Evolutionary conservation across 352 stramenopile species (phyloP), one percentile per base, ranked within the genome.

Genomic region (Poterioochromonas sp.): DNA sequence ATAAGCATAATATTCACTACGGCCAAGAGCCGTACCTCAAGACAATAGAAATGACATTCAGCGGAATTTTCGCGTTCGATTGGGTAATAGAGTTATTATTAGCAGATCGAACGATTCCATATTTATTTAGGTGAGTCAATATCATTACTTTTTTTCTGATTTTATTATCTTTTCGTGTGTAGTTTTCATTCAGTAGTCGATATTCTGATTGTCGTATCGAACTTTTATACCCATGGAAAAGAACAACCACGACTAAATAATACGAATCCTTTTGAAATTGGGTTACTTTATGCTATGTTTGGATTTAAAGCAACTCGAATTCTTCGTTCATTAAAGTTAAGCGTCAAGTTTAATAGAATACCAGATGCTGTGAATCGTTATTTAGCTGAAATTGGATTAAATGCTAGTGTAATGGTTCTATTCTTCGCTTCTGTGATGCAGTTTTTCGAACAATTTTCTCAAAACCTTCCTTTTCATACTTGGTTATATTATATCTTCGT

Each of bases 131-230:
- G 62, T 71, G 26, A 65, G 5, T 35, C 32, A 71, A 71, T 18
- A 65, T 11, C 26, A 65, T 65, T 65, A 29, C 54, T 32, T 15
- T 35, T 39, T 15, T 15, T 65, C n/a, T 15, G 26, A 39, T 39
- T 32, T 65, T 65, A 18, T 54, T 58, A 29, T 34, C 5, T 26
- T 69, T 76, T 18, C 3, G 76, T 69, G 3, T 76, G 11, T 76
- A 60, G 62, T 18, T 76, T 76, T 64, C 32, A 32, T 41, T 63
- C 69, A 3, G 32, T 76, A 22, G 69, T 76, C 12, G 69, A 76
- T 43, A 37, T 76, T 26, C 11, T 26, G 8, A 76, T 34, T 44
- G 39, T 76, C 5, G 35, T 76, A 35, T 34, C 69, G 2, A 64
- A 34, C 3, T 63, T 63, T 26, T 37, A 26, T 22, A 76, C 69